Evolutionary conservation across 1,284 basidiomycete species (phyloP).

Genomic region (Boletus sp.): DNA sequence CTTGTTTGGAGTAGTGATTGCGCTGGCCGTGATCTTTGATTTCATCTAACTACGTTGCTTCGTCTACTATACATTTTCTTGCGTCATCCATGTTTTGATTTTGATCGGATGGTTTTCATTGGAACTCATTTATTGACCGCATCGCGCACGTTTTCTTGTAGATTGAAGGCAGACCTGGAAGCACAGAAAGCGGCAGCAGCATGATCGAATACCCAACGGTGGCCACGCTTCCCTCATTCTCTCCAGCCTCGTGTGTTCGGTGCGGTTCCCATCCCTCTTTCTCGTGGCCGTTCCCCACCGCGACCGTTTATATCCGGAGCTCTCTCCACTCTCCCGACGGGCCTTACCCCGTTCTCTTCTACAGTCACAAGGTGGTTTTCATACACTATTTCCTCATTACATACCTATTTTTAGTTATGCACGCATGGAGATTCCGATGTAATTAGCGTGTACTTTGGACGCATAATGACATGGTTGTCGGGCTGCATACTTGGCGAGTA

Average conservation of each 20-base stretch:
- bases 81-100: conserved; percentile 15
- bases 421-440: conserved; percentile 18
- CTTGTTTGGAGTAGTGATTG: conserved; percentile 50
- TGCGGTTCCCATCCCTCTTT: conserved; percentile 25
- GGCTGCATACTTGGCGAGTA: too few species aligned
- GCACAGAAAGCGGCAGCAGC: conserved; percentile 30
- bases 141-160: conserved; percentile 34
- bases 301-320: conserved; percentile 15
- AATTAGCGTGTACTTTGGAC: conserved; percentile 24
- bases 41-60: conserved; percentile 38
- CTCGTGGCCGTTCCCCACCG: conserved; percentile 21
- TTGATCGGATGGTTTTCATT: conserved; percentile 12
- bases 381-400: conserved; percentile 27
- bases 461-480: not conserved
- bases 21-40: conserved; percentile 54
- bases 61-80: conserved; percentile 24
- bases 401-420: conserved; percentile 29
- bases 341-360: not conserved
- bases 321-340: too few species aligned
- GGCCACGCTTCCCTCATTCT: not conserved
- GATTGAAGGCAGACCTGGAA: conserved; percentile 65
- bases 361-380: conserved; percentile 16
- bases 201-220: conserved; percentile 18
- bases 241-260: conserved; percentile 33
- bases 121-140: conserved; percentile 38